Conservation (phyloP, 306 rosid genomes). For the Senna siamea region DNA sequence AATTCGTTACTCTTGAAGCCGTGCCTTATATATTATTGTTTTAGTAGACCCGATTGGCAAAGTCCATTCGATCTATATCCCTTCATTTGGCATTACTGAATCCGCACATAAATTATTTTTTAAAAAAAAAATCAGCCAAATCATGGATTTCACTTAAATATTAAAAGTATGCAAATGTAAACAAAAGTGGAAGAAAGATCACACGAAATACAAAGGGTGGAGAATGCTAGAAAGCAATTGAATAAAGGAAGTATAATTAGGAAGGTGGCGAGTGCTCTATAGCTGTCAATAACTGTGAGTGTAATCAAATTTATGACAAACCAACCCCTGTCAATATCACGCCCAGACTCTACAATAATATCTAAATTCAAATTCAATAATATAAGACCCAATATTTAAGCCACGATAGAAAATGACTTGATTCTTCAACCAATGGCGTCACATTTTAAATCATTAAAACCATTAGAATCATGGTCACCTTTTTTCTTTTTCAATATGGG, state of each 20-base stretch:
- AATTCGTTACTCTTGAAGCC: too few relatives aligned
- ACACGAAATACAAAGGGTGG: not conserved
- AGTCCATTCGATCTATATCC: too few relatives aligned
- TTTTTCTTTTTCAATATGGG: too few relatives aligned
- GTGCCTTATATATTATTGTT: too few relatives aligned
- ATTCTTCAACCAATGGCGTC: not conserved
- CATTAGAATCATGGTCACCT: not conserved
- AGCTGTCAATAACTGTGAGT: not conserved
- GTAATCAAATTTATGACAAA: conserved; percentile 27
- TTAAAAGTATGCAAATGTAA: not conserved
- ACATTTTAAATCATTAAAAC: not conserved
- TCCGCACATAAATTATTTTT: not conserved
- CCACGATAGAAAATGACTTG: not conserved
- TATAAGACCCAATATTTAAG: not conserved
- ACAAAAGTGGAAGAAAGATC: not conserved
- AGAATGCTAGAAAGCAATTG: not conserved
- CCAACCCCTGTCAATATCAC: not conserved
- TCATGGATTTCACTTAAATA: not conserved
- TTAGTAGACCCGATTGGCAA: too few relatives aligned
- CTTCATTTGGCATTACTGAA: too few relatives aligned
- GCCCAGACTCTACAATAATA: too few relatives aligned
- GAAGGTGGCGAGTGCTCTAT: not conserved
- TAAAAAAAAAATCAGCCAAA: not conserved
- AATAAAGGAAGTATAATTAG: not conserved
- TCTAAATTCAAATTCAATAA: not conserved